Conservation (phyloP, 1,284 basidiomycete genomes). For the Bondarzewia mesenterica region DNA sequence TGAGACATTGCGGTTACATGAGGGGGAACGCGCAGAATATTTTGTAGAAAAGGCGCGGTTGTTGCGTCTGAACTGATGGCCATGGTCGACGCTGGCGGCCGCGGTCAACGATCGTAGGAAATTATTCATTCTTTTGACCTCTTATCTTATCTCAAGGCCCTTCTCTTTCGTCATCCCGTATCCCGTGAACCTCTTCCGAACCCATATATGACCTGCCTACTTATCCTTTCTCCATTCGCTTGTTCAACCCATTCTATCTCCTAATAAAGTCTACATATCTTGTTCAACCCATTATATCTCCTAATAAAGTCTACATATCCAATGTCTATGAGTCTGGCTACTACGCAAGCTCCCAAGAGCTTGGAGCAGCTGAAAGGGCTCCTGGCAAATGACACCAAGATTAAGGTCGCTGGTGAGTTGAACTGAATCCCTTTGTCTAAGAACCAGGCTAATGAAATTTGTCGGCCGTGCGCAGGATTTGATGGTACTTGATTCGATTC, state of each 20-base stretch:
- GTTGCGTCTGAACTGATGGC: no score
- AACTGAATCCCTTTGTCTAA: not conserved
- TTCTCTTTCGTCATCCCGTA: no score
- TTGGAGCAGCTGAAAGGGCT: conserved; percentile 50
- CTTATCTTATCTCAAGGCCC: not conserved
- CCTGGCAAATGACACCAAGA: conserved; percentile 66
- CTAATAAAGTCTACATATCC: not conserved
- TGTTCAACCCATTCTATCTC: no score
- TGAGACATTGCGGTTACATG: conserved; percentile 11
- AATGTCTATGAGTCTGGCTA: conserved; percentile 22
- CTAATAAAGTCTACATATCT: not conserved
- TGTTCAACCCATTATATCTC: not conserved
- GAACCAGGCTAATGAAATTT: not conserved
- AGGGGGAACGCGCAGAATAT: conserved; percentile 8
- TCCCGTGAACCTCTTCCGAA: no score
- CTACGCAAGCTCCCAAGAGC: conserved; percentile 43
- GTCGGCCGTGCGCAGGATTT: conserved; percentile 37
- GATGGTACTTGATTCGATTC: conserved; percentile 40
- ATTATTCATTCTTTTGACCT: no score
- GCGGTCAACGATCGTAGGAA: no score
- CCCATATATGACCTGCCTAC: no score
- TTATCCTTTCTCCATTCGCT: not conserved
- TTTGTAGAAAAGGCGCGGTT: not conserved
- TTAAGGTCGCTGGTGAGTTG: conserved; percentile 83
- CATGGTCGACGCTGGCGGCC: no score